Evolutionary conservation across 108 stramenopile species (phyloP).

Genomic region (Pseudonitzschia multistriata): DNA sequence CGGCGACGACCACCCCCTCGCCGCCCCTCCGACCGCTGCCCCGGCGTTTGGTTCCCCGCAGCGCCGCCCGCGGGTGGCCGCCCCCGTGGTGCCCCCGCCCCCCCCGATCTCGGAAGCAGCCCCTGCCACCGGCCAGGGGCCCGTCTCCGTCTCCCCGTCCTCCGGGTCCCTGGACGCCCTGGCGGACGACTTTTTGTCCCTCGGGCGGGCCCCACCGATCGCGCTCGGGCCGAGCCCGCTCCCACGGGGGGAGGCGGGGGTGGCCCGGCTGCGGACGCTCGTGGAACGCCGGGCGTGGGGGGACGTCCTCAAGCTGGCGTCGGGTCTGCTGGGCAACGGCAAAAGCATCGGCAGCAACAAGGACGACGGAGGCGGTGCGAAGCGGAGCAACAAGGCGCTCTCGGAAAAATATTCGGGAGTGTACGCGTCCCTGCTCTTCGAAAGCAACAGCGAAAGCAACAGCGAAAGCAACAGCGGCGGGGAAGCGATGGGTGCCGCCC

Average conservation of each 20-base stretch:
- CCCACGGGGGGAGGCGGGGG: conserved; percentile 23
- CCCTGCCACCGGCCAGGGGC: too few relatives aligned
- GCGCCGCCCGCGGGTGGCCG: too few relatives aligned
- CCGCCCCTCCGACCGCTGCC: too few relatives aligned
- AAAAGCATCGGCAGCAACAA: background rate
- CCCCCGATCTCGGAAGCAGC: too few relatives aligned
- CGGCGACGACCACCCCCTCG: too few relatives aligned
- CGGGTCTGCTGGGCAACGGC: conserved; percentile 28
- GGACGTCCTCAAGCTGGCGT: conserved; percentile 59
- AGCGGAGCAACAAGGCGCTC: background rate
- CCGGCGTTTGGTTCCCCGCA: too few relatives aligned
- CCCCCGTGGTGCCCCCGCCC: too few relatives aligned
- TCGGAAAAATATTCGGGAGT: conserved; percentile 27
- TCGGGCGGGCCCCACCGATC: conserved; percentile 22
- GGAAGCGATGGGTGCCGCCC: too few relatives aligned
- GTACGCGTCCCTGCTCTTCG: conserved; percentile 33
- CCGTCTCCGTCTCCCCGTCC: background rate
- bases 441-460: conserved; percentile 5
- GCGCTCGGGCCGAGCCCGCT: conserved; percentile 37
- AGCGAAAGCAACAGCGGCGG: background rate
- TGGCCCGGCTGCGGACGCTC: conserved; percentile 39
- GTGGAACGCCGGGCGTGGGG: conserved; percentile 76
- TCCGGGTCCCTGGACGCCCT: conserved; percentile 28
- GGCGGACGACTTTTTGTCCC: conserved; percentile 47
- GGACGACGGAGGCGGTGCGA: background rate